These are phyloP conservation scores for Neofusicoccum umdonicola DNA, from an alignment of 2,329 filamentous ascomycete species.

Conservation along the genomic window DNA sequence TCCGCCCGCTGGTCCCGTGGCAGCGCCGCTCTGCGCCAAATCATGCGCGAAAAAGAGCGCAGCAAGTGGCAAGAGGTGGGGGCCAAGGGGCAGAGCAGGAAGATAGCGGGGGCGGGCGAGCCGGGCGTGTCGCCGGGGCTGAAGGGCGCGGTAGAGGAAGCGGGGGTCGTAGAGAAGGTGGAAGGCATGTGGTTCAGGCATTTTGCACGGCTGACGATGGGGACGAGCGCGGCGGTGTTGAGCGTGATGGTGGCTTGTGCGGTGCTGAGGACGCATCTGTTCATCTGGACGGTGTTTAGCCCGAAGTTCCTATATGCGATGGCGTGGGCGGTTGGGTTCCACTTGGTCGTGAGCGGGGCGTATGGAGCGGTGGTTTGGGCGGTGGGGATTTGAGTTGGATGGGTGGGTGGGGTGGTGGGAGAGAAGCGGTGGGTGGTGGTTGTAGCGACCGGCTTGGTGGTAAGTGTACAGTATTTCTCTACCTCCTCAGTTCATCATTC, in stretches of 20 bases:
- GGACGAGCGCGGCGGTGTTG: constrained; percentile 62
- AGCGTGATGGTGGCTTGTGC: constrained; percentile 90
- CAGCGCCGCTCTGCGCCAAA: not conserved
- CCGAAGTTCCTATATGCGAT: constrained; percentile 93
- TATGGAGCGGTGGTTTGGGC: constrained; percentile 31
- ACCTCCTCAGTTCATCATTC: too few species aligned
- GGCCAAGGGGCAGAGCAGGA: constrained; percentile 20
- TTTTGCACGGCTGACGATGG: constrained; percentile 66
- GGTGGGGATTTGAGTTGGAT: not conserved
- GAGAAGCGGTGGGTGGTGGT: too few species aligned
- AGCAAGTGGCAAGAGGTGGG: not conserved
- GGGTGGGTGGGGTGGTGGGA: too few species aligned
- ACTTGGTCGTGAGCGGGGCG: constrained; percentile 53
- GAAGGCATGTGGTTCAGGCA: constrained; percentile 40
- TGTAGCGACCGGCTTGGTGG: too few species aligned
- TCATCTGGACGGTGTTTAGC: constrained; percentile 98
- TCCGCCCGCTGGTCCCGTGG: constrained; percentile 12
- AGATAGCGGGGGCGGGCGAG: not conserved
- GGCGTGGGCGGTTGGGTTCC: constrained; percentile 82
- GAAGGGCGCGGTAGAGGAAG: not conserved
- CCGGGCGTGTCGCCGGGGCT: constrained; percentile 19
- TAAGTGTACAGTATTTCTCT: too few species aligned
- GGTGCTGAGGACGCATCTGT: constrained; percentile 79
- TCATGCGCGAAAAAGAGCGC: constrained; percentile 9
- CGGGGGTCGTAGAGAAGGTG: not conserved